phyloP scores from a whole-genome alignment of 192 early-diverging fungal species.

The Entomortierella lignicola region DNA sequence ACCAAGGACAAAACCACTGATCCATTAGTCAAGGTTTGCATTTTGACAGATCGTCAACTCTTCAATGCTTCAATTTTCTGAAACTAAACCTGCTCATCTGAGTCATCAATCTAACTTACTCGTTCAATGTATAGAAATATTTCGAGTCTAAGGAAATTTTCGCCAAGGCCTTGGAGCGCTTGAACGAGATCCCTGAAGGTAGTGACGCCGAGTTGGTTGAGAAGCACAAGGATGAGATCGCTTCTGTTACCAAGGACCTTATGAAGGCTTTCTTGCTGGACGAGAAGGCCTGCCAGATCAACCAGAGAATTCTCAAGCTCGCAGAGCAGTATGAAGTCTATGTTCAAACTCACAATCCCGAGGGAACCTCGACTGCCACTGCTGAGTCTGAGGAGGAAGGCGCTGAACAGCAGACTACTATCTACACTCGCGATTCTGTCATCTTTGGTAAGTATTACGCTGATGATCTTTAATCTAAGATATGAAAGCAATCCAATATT shows the following conservation, averaged over 20 bases:
- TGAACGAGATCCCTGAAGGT: constrained; percentile 62
- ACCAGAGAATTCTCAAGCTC: constrained; percentile 67
- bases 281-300: constrained; percentile 70
- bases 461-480: too few species aligned
- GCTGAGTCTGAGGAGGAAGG: constrained; percentile 52
- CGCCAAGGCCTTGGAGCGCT: constrained; percentile 60
- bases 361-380: constrained; percentile 50
- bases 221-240: constrained; percentile 63
- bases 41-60: neutral
- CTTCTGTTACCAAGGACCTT: constrained; percentile 61
- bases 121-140: constrained; percentile 52
- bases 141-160: constrained; percentile 67
- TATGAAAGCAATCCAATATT: too few species aligned
- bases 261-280: constrained; percentile 70
- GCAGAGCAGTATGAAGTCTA: constrained; percentile 69
- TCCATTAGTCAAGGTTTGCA: constrained; percentile 58
- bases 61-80: too few species aligned
- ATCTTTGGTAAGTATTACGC: constrained; percentile 50
- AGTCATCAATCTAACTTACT: neutral
- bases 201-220: constrained; percentile 60
- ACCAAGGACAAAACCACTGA: constrained; percentile 60
- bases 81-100: neutral
- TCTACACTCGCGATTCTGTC: constrained; percentile 52
- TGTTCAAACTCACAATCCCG: constrained; percentile 52
- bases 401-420: constrained; percentile 53